Evolutionary conservation across 31 red algal genomes (phyloP).

Genomic region (Porphyra umbilicalis): DNA sequence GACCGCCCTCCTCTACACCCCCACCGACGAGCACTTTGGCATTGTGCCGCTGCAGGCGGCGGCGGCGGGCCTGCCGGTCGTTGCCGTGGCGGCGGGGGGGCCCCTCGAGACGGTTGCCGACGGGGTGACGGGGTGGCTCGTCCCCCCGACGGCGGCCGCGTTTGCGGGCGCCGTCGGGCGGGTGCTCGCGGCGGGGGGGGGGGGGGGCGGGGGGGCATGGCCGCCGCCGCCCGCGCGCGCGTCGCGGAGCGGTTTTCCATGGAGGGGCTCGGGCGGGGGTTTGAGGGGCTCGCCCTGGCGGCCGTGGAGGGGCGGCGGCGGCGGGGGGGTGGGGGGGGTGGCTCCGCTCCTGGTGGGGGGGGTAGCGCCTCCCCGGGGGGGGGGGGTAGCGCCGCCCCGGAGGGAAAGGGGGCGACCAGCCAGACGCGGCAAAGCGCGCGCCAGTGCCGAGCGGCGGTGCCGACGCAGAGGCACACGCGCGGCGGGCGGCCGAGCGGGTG

Average conservation of each 20-base stretch:
- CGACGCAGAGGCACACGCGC: too few species aligned
- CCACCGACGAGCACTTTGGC: constrained; percentile 88
- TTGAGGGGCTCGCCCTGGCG: background rate
- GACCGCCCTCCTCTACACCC: constrained; percentile 74
- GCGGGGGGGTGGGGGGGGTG: background rate
- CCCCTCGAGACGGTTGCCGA: constrained; percentile 80
- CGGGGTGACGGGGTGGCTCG: constrained; percentile 75
- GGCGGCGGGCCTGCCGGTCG: constrained; percentile 63
- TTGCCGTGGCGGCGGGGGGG: constrained; percentile 75
- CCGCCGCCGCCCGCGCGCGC: background rate
- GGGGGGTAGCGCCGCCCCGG: background rate
- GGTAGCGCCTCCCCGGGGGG: background rate
- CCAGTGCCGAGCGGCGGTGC: too few species aligned
- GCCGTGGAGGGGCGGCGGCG: background rate
- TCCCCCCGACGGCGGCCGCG: constrained; percentile 12
- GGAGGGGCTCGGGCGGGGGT: background rate
- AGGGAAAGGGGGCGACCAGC: background rate
- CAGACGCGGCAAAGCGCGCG: too few species aligned
- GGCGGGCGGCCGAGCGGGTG: too few species aligned
- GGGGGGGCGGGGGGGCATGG: background rate
- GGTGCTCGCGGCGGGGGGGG: background rate
- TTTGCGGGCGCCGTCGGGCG: constrained; percentile 55
- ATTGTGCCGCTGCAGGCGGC: constrained; percentile 98
- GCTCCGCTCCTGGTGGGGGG: background rate
- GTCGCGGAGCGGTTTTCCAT: background rate